Evolutionary conservation across 805 yeast genomes (phyloP).

Genomic region (Yamadazyma olivae): DNA sequence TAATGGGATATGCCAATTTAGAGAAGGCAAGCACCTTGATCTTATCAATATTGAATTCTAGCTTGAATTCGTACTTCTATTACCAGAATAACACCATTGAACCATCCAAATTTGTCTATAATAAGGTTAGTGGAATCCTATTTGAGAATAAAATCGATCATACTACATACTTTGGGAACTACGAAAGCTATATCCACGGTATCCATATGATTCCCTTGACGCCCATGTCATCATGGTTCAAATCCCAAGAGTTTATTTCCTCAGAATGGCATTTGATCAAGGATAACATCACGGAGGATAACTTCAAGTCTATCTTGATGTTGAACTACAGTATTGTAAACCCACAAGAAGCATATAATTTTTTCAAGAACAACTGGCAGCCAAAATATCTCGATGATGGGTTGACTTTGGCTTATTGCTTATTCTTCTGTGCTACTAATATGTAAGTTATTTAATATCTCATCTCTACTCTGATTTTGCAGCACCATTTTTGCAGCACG

Average conservation of each 20-base stretch:
- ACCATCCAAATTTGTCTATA: conserved; percentile 50
- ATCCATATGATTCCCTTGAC: conserved; percentile 73
- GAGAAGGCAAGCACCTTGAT: conserved; percentile 41
- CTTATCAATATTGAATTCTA: conserved; percentile 50
- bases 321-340: conserved; percentile 71
- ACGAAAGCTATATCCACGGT: conserved; percentile 64
- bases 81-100: conserved; percentile 50
- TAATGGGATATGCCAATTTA: conserved; percentile 53
- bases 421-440: conserved; percentile 10
- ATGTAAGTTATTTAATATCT: conserved; percentile 5
- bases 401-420: conserved; percentile 16
- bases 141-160: conserved; percentile 70
- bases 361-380: conserved; percentile 37
- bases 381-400: conserved; percentile 51
- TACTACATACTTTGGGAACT: conserved; percentile 67
- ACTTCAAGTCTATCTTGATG: conserved; percentile 65
- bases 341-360: conserved; percentile 58
- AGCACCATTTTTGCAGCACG: conserved; percentile 1
- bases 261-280: conserved; percentile 50
- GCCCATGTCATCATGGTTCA: conserved; percentile 56
- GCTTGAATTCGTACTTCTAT: conserved; percentile 53
- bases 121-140: conserved; percentile 66
- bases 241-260: conserved; percentile 48
- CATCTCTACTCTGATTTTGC: not conserved
- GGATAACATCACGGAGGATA: conserved; percentile 27